These are phyloP conservation scores for Kwoniella shivajii DNA, from an alignment of 1,284 basidiomycete genomes.

Conservation along the genomic window DNA sequence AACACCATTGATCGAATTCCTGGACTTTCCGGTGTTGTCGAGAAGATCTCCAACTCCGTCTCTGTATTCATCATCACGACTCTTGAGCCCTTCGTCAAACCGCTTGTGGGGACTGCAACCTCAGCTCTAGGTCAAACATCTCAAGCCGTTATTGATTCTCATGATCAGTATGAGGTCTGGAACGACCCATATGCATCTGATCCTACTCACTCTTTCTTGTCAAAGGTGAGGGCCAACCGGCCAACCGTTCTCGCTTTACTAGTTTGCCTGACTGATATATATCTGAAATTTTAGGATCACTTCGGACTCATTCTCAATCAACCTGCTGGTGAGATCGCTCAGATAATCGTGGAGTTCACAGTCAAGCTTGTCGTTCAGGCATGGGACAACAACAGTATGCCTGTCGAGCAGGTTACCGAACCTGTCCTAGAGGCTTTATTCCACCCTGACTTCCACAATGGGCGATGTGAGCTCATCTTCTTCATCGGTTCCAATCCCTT, in stretches of 20 bases:
- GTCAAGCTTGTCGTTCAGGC: conserved; percentile 69
- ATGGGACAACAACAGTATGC: conserved; percentile 73
- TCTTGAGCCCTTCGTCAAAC: conserved; percentile 69
- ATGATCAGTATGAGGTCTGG: conserved; percentile 80
- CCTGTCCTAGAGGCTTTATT: conserved; percentile 77
- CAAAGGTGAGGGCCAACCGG: conserved; percentile 56
- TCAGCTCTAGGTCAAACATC: conserved; percentile 64
- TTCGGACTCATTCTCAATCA: conserved; percentile 55
- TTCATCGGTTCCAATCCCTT: not conserved
- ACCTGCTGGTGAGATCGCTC: conserved; percentile 74
- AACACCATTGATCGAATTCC: conserved; percentile 70
- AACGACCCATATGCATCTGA: conserved; percentile 76
- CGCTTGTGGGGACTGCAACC: conserved; percentile 76
- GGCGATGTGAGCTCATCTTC: conserved; percentile 43
- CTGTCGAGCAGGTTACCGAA: conserved; percentile 65
- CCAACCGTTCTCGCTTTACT: no score
- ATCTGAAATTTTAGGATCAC: conserved; percentile 32
- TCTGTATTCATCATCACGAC: conserved; percentile 82
- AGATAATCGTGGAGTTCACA: conserved; percentile 62
- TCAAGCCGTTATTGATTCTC: conserved; percentile 73
- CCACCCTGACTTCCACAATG: conserved; percentile 81
- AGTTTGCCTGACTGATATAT: not conserved
- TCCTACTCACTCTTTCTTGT: conserved; percentile 67
- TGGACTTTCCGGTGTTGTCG: conserved; percentile 67
- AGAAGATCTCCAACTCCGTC: conserved; percentile 78